Percentiles rank a stretch among this genome's conserved stretches.
Conservation (phyloP, 2,329 filamentous ascomycete species). For the Bipolaris zeicola region DNA sequence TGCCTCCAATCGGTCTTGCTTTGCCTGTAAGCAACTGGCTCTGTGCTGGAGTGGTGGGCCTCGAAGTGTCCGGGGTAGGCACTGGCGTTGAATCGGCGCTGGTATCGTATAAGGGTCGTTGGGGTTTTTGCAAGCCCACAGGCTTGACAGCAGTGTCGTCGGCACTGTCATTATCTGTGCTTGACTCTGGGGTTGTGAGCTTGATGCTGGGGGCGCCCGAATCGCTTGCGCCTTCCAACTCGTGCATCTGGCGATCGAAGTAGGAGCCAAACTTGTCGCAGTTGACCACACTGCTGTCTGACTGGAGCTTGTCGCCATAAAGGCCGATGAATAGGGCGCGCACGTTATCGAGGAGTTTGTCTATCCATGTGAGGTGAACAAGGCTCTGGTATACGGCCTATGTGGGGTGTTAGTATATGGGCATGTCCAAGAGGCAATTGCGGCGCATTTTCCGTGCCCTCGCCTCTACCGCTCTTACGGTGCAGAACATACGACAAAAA, state of each 20-base stretch:
- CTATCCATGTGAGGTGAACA: slow-evolving; percentile 93
- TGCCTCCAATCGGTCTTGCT: slow-evolving; percentile 69
- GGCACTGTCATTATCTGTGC: slow-evolving; percentile 56
- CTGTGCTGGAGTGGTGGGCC: slow-evolving; percentile 74
- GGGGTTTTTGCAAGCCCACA: slow-evolving; percentile 56
- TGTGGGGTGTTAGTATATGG: background rate
- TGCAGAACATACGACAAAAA: slow-evolving; percentile 77
- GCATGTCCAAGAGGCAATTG: background rate
- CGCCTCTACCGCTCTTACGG: background rate
- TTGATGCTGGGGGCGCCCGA: slow-evolving; percentile 49
- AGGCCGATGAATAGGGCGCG: slow-evolving; percentile 88
- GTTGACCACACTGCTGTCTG: slow-evolving; percentile 76
- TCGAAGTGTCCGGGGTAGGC: slow-evolving; percentile 74
- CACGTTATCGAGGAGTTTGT: slow-evolving; percentile 94
- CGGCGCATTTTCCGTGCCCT: background rate
- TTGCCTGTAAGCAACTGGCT: slow-evolving; percentile 75
- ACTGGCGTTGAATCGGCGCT: slow-evolving; percentile 74
- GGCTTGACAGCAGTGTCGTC: slow-evolving; percentile 59
- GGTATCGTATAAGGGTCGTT: slow-evolving; percentile 47
- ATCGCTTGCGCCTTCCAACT: slow-evolving; percentile 69
- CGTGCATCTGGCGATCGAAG: slow-evolving; percentile 89
- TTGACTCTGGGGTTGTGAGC: slow-evolving; percentile 54
- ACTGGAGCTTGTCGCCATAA: slow-evolving; percentile 85
- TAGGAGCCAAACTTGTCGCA: slow-evolving; percentile 83
- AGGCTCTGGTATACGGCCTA: slow-evolving; percentile 97